These are phyloP conservation scores for Sporothrix pallida DNA, from an alignment of 2,329 filamentous ascomycete species.

Conservation along the genomic window DNA sequence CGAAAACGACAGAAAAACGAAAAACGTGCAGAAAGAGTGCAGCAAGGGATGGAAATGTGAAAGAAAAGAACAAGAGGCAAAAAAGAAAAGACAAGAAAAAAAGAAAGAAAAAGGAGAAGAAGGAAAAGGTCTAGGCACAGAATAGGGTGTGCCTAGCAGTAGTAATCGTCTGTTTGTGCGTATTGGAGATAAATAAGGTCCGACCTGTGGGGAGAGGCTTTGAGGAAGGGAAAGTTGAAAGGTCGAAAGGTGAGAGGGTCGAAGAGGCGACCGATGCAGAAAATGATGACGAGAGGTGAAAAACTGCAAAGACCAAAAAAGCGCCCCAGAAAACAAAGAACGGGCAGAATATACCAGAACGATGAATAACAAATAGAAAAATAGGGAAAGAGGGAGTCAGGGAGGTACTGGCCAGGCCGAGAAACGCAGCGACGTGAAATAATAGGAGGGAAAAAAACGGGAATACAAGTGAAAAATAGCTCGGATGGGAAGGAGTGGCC, in stretches of 20 bases:
- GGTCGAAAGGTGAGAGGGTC: not conserved
- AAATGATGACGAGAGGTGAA: conserved; percentile 21
- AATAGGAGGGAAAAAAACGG: conserved; percentile 24
- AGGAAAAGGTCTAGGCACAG: not conserved
- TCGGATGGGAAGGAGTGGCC: conserved; percentile 36
- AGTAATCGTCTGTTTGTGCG: not conserved
- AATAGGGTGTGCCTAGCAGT: not conserved
- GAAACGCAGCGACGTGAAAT: conserved; percentile 26
- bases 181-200: not conserved
- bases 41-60: not conserved
- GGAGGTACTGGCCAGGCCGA: not conserved
- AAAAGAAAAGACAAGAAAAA: not conserved
- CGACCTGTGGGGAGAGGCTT: not conserved
- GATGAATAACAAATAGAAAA: conserved; percentile 27
- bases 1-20: not conserved
- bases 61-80: not conserved
- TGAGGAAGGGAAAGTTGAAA: conserved; percentile 9
- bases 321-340: conserved; percentile 12
- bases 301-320: conserved; percentile 18
- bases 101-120: conserved; percentile 2
- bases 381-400: conserved; percentile 25
- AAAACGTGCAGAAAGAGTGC: not conserved
- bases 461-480: conserved; percentile 33
- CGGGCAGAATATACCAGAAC: conserved; percentile 18
- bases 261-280: conserved; percentile 9